phyloP scores from a whole-genome alignment of 2,329 filamentous ascomycete genomes.

The Sarocladium strictum region DNA sequence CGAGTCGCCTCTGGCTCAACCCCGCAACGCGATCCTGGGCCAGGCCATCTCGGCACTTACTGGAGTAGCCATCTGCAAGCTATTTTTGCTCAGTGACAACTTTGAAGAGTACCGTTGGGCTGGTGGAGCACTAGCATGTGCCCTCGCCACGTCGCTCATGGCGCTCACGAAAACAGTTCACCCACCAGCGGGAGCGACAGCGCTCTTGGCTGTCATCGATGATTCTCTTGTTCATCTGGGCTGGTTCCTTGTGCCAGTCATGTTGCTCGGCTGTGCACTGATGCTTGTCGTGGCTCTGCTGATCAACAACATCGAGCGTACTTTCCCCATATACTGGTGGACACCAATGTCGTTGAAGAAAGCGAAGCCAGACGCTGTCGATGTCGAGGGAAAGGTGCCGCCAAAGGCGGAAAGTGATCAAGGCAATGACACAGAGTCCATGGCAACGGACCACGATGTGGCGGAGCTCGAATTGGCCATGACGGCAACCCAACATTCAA shows the following conservation, averaged over 20 bases:
- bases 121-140: constrained; percentile 60
- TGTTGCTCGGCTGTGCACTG: constrained; percentile 52
- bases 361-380: constrained; percentile 7
- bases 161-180: constrained; percentile 65
- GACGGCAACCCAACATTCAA: not conserved
- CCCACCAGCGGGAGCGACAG: constrained; percentile 70
- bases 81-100: constrained; percentile 49
- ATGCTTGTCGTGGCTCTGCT: constrained; percentile 59
- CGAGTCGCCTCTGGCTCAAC: constrained; percentile 66
- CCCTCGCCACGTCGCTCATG: constrained; percentile 58
- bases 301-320: constrained; percentile 63
- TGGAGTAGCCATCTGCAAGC: constrained; percentile 57
- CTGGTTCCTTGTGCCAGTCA: constrained; percentile 62
- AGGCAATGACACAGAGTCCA: not conserved
- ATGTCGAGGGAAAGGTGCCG: constrained; percentile 10
- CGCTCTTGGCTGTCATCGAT: constrained; percentile 60
- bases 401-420: constrained; percentile 10
- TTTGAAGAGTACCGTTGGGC: constrained; percentile 54
- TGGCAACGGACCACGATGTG: not conserved
- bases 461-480: not conserved
- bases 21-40: constrained; percentile 62
- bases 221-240: constrained; percentile 48
- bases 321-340: constrained; percentile 69
- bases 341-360: constrained; percentile 32
- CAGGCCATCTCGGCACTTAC: constrained; percentile 57